Percentiles rank a stretch among this genome's conserved stretches.
These are phyloP conservation scores for Sphaceloma murrayae DNA, from an alignment of 2,329 filamentous ascomycete species.

Conservation along the genomic window DNA sequence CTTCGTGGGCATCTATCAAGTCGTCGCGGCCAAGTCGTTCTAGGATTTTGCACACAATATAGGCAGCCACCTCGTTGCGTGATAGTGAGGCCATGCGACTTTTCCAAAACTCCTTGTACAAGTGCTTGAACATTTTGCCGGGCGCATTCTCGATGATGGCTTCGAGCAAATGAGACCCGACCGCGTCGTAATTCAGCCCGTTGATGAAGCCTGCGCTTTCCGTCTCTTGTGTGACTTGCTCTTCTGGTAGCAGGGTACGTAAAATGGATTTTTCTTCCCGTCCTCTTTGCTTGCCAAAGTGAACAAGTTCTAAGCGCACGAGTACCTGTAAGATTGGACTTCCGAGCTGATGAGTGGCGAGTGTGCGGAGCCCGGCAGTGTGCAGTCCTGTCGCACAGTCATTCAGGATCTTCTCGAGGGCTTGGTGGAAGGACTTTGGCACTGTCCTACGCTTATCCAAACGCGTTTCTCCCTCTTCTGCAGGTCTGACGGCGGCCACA, in stretches of 20 bases:
- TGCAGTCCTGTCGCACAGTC: constrained; percentile 69
- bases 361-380: constrained; percentile 66
- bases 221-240: constrained; percentile 60
- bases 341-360: constrained; percentile 81
- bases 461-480: constrained; percentile 35
- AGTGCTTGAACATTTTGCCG: constrained; percentile 79
- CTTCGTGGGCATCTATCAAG: constrained; percentile 59
- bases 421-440: constrained; percentile 66
- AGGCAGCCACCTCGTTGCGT: constrained; percentile 82
- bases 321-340: constrained; percentile 90
- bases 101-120: constrained; percentile 72
- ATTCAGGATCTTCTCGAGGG: constrained; percentile 70
- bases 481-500: constrained; percentile 49
- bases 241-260: constrained; percentile 68
- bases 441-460: constrained; percentile 43
- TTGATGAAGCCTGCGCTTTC: constrained; percentile 75
- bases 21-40: constrained; percentile 82
- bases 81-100: constrained; percentile 70
- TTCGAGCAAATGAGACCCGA: constrained; percentile 84
- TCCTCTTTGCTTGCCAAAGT: constrained; percentile 57
- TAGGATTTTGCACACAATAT: constrained; percentile 73
- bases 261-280: constrained; percentile 61
- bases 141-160: constrained; percentile 71
- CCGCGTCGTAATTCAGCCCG: constrained; percentile 76
- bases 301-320: constrained; percentile 71